Conservation (phyloP, 768 basidiomycete genomes). For the Boletus sp. region DNA sequence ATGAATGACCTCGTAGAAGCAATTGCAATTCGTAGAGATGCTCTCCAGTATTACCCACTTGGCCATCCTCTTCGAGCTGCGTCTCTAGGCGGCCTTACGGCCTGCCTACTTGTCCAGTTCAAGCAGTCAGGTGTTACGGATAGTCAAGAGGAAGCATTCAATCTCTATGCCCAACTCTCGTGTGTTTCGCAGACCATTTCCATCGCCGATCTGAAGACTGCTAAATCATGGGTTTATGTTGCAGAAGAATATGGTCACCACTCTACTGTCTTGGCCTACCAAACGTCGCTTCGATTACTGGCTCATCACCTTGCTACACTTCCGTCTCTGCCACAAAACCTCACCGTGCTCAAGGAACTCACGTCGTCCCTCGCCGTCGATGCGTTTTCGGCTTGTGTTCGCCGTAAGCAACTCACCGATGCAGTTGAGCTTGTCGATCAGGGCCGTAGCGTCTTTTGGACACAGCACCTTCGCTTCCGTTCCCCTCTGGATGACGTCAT, state of each 20-base stretch:
- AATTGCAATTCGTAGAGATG: background rate
- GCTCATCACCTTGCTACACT: slow-evolving; percentile 8
- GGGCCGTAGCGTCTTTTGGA: slow-evolving; percentile 21
- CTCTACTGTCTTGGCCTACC: slow-evolving; percentile 11
- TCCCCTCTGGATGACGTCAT: background rate
- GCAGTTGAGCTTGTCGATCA: slow-evolving; percentile 32
- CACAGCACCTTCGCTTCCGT: slow-evolving; percentile 11
- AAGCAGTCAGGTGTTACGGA: background rate
- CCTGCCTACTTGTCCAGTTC: background rate
- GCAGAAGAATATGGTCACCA: slow-evolving; percentile 2
- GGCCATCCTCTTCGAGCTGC: background rate
- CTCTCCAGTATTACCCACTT: background rate
- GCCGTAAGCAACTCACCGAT: slow-evolving; percentile 1
- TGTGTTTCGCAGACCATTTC: background rate
- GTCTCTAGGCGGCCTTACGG: background rate
- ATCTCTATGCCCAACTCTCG: background rate
- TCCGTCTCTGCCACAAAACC: background rate
- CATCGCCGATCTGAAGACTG: background rate
- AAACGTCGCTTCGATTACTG: background rate
- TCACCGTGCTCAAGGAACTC: background rate
- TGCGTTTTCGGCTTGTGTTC: slow-evolving; percentile 14
- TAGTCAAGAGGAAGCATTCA: background rate
- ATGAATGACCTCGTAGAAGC: background rate
- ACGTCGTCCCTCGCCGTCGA: slow-evolving; percentile 1
- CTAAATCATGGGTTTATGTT: background rate